These are phyloP conservation scores for Spizellomyces punctatus DNA, from an alignment of 192 early-diverging fungal genomes.

Conservation along the genomic window DNA sequence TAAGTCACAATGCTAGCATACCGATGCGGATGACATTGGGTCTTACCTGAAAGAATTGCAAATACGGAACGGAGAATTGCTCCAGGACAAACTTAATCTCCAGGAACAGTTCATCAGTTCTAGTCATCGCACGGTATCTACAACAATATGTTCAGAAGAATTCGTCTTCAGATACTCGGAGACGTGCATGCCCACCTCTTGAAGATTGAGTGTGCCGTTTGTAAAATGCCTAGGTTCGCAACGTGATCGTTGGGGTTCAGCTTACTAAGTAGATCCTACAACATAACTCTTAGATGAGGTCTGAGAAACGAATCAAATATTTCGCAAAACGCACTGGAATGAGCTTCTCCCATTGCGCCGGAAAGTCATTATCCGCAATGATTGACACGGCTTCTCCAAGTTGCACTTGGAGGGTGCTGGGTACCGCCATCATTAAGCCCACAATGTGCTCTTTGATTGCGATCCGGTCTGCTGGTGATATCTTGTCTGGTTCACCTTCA, in stretches of 20 bases:
- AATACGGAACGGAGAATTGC: conserved; percentile 80
- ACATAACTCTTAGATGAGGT: neutral
- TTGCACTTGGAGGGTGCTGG: conserved; percentile 80
- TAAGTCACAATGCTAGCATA: neutral
- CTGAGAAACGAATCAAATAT: too few relatives aligned
- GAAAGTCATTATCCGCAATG: conserved; percentile 93
- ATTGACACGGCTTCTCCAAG: conserved; percentile 91
- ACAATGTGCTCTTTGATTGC: conserved; percentile 87
- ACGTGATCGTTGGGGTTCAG: conserved; percentile 76
- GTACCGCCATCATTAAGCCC: conserved; percentile 79
- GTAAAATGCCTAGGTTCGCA: conserved; percentile 88
- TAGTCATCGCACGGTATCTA: conserved; percentile 86
- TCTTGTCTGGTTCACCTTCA: conserved; percentile 55
- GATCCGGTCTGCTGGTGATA: conserved; percentile 66
- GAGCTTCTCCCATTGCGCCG: conserved; percentile 82
- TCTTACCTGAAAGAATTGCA: conserved; percentile 77
- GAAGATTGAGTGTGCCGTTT: conserved; percentile 95
- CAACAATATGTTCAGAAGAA: neutral
- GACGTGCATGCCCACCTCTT: conserved; percentile 55
- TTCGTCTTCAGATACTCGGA: neutral
- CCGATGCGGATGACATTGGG: neutral
- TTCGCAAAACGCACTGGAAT: conserved; percentile 44
- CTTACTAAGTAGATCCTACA: conserved; percentile 70
- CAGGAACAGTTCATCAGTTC: conserved; percentile 75
- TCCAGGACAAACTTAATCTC: conserved; percentile 93